Base-by-base conservation (phyloP, 1,284 basidiomycete species). In the Paramarasmius palmivorus region DNA sequence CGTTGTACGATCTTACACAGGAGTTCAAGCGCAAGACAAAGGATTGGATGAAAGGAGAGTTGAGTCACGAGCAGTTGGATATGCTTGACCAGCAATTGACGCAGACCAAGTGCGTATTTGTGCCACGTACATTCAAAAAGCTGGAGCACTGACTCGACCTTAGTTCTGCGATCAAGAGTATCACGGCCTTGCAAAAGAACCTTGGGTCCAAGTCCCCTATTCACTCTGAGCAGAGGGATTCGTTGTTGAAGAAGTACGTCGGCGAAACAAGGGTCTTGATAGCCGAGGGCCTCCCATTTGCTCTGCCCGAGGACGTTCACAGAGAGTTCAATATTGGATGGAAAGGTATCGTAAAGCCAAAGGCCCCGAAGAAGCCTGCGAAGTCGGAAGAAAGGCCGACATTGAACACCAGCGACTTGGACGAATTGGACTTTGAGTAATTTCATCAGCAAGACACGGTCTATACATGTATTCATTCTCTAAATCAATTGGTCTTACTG, bases 21-120 rank as follows among this genome's bases (percentile, higher is more conserved):
- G 57, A 64, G 1, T 58, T 60, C 17, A 79, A 77, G 61, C 61
- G 40, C 8, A 58, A 61, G 20, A 70, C 67, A 2, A 77, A 71
- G 57, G 63, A 68, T 42, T 64, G 68, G 15, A 57, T 73, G 12
- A 59, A 25, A 17, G 54, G 61, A 12, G 70, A 61, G 39, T 62
- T 4, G 64, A 68, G 58, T 61, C 73, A 42, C 15, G 55, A 53
- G 29, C 42, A 57, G 40, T 10, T 41, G 12, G 71, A 79, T 52
- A 68, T 67, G 32, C 49, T 74, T 12, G 65, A 65, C 14, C 65
- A 62, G 26, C 65, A 63, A 22, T 60, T 63, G 46, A 74, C 52
- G 0, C 59, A 57, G 45, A 65, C 68, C 29, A 68, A 48, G 73
- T 73, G 59, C 48, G 65, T 63, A 37, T 40, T 17, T 26, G 40